Evolutionary conservation across 352 stramenopile species (phyloP).

Genomic region (Phytopythium vexans): DNA sequence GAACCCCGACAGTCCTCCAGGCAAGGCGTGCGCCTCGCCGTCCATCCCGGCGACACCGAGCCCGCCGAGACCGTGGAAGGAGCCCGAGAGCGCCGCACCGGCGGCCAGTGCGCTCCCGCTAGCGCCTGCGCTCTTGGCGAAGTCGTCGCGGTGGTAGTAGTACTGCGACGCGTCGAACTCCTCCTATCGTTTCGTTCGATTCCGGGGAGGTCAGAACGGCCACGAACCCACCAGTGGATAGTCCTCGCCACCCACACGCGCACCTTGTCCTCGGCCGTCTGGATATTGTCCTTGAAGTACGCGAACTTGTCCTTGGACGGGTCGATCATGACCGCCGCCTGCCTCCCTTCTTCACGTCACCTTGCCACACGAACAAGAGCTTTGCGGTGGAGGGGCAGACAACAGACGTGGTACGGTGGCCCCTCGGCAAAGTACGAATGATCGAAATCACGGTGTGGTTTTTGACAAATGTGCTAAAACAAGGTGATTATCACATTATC

Average conservation of each 20-base stretch:
- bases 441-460: neutral
- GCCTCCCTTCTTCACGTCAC: neutral
- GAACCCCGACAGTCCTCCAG: slow-evolving; percentile 40
- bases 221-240: slow-evolving; percentile 1
- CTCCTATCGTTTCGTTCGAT: slow-evolving; percentile 22
- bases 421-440: slow-evolving; percentile 1
- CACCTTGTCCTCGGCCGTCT: slow-evolving; percentile 86
- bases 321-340: slow-evolving; percentile 58
- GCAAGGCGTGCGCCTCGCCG: slow-evolving; percentile 13
- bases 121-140: slow-evolving; percentile 32
- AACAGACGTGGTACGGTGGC: neutral
- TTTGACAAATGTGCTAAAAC: neutral
- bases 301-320: slow-evolving; percentile 87
- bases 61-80: slow-evolving; percentile 25
- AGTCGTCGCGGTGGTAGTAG: slow-evolving; percentile 85
- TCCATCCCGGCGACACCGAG: slow-evolving; percentile 54
- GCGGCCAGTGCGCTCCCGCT: slow-evolving; percentile 2
- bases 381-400: too few relatives aligned
- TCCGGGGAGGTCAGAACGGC: neutral
- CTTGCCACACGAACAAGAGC: too few relatives aligned
- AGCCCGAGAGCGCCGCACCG: slow-evolving; percentile 18
- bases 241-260: neutral
- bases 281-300: slow-evolving; percentile 90
- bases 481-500: neutral
- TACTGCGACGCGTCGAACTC: slow-evolving; percentile 88